A percentile compares a stretch with the other conserved stretches of the same genome.
phyloP scores from a whole-genome alignment of 1,139 yeast species.

The Casaregolazyma lundiana region DNA sequence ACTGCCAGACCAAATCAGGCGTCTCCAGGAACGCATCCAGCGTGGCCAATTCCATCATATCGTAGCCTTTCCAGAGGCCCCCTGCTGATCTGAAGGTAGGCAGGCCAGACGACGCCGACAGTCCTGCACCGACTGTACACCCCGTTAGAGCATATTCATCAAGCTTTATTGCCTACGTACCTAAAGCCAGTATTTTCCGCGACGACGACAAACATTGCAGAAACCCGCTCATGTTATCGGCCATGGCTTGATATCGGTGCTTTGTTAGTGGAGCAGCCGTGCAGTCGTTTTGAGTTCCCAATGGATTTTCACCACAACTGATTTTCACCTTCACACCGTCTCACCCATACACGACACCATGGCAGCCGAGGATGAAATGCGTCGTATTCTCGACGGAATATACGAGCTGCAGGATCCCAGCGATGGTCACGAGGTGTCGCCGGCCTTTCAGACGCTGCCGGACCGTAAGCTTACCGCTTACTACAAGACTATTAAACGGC shows the following conservation, averaged over 20 bases:
- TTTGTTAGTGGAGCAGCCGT: neutral
- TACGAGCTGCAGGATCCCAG: conserved; percentile 28
- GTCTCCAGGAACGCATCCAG: conserved; percentile 83
- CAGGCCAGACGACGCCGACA: conserved; percentile 72
- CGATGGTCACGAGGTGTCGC: conserved; percentile 31
- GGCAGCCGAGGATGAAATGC: conserved; percentile 15
- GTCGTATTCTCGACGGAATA: conserved; percentile 32
- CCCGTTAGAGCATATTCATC: neutral
- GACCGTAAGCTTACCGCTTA: conserved; percentile 41
- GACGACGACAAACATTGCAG: conserved; percentile 51
- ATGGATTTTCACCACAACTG: neutral
- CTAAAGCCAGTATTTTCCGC: conserved; percentile 58
- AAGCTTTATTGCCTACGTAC: conserved; percentile 16
- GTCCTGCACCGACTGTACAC: conserved; percentile 69
- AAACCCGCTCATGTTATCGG: conserved; percentile 41
- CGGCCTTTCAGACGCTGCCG: conserved; percentile 45
- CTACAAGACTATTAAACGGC: conserved; percentile 44
- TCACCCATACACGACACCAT: too few relatives aligned
- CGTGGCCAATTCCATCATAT: conserved; percentile 79
- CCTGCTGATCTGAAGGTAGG: conserved; percentile 69
- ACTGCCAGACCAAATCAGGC: conserved; percentile 89
- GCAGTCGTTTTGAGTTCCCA: neutral
- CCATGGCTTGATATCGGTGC: neutral
- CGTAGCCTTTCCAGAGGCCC: conserved; percentile 74
- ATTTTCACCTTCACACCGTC: too few relatives aligned